These are phyloP conservation scores for Mucor ambiguus DNA, from an alignment of 371 early-diverging fungal species.

Conservation along the genomic window DNA sequence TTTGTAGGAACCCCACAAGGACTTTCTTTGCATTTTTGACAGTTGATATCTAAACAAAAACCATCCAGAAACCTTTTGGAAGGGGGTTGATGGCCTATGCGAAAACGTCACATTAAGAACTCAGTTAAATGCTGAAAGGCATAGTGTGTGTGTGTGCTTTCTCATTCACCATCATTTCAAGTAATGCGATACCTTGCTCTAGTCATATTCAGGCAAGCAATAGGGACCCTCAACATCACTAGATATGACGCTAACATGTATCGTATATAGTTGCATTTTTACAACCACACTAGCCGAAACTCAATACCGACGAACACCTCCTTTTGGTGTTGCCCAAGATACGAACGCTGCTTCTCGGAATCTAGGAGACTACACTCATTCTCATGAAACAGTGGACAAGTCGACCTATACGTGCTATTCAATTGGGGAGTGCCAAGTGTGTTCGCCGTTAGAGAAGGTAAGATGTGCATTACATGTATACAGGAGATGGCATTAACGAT, in stretches of 20 bases:
- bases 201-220: background rate
- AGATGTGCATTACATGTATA: background rate
- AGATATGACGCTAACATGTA: background rate
- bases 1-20: conserved; percentile 53
- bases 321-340: conserved; percentile 18
- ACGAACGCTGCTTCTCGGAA: conserved; percentile 1
- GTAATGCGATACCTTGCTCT: background rate
- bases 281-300: conserved; percentile 11
- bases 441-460: conserved; percentile 49
- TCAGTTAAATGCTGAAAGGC: background rate
- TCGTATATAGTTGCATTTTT: background rate
- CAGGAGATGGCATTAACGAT: background rate
- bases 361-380: conserved; percentile 51
- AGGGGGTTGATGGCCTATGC: background rate
- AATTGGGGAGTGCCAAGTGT: conserved; percentile 48
- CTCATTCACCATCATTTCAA: background rate
- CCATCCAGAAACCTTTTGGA: conserved; percentile 1
- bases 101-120: conserved; percentile 4
- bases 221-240: background rate
- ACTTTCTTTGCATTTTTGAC: conserved; percentile 49
- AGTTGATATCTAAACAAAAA: conserved; percentile 2
- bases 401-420: conserved; percentile 44
- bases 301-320: conserved; percentile 26
- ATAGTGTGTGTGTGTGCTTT: background rate
- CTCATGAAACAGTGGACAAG: conserved; percentile 43